These are phyloP conservation scores for Conringia planisiliqua DNA, from an alignment of 345 rosid species.

Conservation along the genomic window DNA sequence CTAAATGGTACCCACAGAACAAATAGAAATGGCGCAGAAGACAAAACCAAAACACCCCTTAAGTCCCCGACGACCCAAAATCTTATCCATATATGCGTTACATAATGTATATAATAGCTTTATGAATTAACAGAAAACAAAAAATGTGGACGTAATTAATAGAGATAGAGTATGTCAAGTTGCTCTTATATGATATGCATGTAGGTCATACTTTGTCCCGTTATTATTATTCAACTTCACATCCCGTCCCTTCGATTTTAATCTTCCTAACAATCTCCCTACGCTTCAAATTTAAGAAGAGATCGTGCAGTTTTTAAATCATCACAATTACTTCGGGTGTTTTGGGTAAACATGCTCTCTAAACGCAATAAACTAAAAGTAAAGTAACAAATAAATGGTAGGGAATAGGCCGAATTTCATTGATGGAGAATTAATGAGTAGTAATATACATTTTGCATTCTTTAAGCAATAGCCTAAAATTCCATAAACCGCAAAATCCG, in stretches of 20 bases:
- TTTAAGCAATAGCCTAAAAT: conserved; percentile 35
- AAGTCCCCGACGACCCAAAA: conserved; percentile 29
- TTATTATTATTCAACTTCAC: conserved; percentile 19
- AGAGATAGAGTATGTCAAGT: conserved; percentile 29
- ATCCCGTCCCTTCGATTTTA: conserved; percentile 7
- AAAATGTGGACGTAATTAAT: conserved; percentile 24
- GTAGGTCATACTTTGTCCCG: conserved; percentile 33
- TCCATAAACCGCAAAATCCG: conserved; percentile 15
- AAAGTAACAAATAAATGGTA: neutral
- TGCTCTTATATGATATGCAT: conserved; percentile 31
- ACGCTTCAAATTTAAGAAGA: neutral
- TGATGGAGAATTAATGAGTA: conserved; percentile 17
- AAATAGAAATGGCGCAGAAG: conserved; percentile 31
- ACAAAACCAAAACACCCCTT: conserved; percentile 33
- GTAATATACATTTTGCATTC: conserved; percentile 34
- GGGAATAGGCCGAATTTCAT: neutral
- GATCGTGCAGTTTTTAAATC: neutral
- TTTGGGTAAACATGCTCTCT: neutral
- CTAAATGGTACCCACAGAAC: conserved; percentile 32
- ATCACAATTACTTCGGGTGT: neutral
- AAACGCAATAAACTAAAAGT: neutral
- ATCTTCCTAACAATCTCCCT: neutral
- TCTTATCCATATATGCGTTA: conserved; percentile 30
- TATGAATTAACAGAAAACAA: conserved; percentile 11
- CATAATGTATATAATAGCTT: neutral